These are phyloP conservation scores for Tuber melanosporum DNA, from an alignment of 495 filamentous ascomycete genomes.

Conservation along the genomic window DNA sequence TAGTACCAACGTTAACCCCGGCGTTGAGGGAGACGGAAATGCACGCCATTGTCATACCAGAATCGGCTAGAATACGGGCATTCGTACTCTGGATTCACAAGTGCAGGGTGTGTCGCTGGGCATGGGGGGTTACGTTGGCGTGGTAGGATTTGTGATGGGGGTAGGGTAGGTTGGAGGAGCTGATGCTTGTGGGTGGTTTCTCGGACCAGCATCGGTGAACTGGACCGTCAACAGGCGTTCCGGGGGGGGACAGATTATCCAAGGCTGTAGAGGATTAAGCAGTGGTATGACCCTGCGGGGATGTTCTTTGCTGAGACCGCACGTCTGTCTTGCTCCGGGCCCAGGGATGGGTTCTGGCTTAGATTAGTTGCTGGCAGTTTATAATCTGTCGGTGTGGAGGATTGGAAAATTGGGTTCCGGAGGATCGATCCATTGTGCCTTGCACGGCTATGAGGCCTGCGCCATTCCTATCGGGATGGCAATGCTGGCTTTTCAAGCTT, in stretches of 20 bases:
- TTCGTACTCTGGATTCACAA: conserved; percentile 26
- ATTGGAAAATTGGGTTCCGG: conserved; percentile 41
- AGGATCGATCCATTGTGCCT: conserved; percentile 28
- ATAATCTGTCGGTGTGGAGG: conserved; percentile 48
- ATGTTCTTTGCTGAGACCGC: conserved; percentile 50
- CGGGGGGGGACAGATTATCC: conserved; percentile 47
- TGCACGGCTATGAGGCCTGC: not conserved
- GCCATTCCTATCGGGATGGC: not conserved
- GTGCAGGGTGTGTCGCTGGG: conserved; percentile 43
- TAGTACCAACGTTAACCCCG: conserved; percentile 49
- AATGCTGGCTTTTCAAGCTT: not conserved
- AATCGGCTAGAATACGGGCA: conserved; percentile 6
- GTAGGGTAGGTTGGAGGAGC: not conserved
- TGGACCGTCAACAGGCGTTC: conserved; percentile 56
- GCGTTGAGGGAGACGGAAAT: conserved; percentile 52
- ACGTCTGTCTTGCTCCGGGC: not conserved
- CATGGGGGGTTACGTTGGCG: conserved; percentile 48
- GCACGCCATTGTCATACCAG: conserved; percentile 46
- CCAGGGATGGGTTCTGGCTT: too few relatives aligned
- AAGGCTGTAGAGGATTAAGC: conserved; percentile 47
- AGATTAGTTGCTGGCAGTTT: not conserved
- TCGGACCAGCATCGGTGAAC: conserved; percentile 52
- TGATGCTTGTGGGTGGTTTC: not conserved
- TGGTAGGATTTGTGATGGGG: conserved; percentile 29
- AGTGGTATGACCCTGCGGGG: conserved; percentile 49